Percentiles rank a stretch among this genome's conserved stretches.
Evolutionary conservation across 1,284 basidiomycete genomes (phyloP).

Genomic region (Mycena sp.): DNA sequence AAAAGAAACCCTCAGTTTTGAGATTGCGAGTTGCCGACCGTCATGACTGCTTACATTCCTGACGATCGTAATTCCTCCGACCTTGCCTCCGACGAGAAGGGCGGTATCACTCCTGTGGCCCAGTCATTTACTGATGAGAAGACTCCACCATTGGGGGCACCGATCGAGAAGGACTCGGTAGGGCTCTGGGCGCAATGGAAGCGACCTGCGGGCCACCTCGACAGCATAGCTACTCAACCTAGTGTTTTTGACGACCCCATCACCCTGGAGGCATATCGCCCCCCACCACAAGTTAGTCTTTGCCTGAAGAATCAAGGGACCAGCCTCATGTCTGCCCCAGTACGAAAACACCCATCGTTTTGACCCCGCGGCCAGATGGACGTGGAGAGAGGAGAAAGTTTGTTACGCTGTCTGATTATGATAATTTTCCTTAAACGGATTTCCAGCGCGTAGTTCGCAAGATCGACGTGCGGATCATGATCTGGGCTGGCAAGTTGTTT

Average conservation of each 20-base stretch:
- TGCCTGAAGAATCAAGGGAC: too few species aligned
- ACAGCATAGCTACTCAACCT: conserved; percentile 64
- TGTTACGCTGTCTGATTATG: conserved; percentile 20
- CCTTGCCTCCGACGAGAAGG: conserved; percentile 37
- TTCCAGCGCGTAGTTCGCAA: conserved; percentile 63
- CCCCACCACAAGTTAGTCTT: conserved; percentile 47
- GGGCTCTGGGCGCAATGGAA: conserved; percentile 38
- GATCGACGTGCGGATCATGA: conserved; percentile 69
- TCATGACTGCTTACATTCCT: conserved; percentile 37
- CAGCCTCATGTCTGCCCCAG: not conserved
- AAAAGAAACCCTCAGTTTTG: not conserved
- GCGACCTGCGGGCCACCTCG: conserved; percentile 44
- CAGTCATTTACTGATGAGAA: conserved; percentile 38
- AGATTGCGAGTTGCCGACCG: not conserved
- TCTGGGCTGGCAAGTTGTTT: conserved; percentile 57
- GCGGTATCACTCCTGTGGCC: conserved; percentile 20
- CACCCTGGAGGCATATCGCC: conserved; percentile 61
- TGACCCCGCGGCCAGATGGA: conserved; percentile 75
- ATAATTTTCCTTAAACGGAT: not conserved
- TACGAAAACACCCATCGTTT: conserved; percentile 75
- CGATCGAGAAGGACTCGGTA: conserved; percentile 33
- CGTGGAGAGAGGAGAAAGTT: conserved; percentile 72
- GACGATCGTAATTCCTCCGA: conserved; percentile 26
- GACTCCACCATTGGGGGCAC: conserved; percentile 40
- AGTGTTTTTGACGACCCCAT: conserved; percentile 69